Percentiles rank a stretch among this genome's conserved stretches.
Evolutionary conservation across 2,329 filamentous ascomycete genomes (phyloP).

Genomic region (Aspergillus tubingensis): DNA sequence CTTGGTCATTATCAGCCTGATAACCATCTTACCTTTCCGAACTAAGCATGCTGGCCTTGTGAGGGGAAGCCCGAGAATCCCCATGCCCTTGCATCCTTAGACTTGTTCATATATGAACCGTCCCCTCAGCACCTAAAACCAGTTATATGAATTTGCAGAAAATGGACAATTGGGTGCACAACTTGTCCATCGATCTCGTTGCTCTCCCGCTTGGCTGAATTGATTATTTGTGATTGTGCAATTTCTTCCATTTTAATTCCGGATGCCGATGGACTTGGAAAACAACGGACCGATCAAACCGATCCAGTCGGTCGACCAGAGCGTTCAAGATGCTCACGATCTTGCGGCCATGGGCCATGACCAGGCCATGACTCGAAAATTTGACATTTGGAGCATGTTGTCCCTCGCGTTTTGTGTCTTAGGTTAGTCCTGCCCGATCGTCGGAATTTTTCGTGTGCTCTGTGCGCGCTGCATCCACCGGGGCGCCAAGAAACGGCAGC

Average conservation of each 20-base stretch:
- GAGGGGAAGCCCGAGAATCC: conserved; percentile 5
- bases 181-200: conserved; percentile 23
- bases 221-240: background rate
- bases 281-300: conserved; percentile 30
- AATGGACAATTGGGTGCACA: conserved; percentile 25
- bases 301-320: conserved; percentile 34
- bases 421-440: conserved; percentile 27
- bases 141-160: conserved; percentile 20
- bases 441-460: background rate
- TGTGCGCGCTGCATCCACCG: background rate
- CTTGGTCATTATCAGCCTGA: conserved; percentile 1
- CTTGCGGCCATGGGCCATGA: conserved; percentile 47
- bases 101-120: conserved; percentile 4
- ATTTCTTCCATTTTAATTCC: background rate
- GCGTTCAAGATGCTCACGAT: conserved; percentile 44
- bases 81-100: conserved; percentile 1
- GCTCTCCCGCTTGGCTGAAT: conserved; percentile 28
- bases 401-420: conserved; percentile 60
- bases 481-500: conserved; percentile 13
- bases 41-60: conserved; percentile 4
- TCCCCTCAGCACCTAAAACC: background rate
- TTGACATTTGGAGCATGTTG: conserved; percentile 59
- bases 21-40: background rate
- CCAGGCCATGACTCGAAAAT: conserved; percentile 50
- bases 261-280: conserved; percentile 36